Conservation (phyloP, 768 basidiomycete genomes). For the Russula ochroleuca region DNA sequence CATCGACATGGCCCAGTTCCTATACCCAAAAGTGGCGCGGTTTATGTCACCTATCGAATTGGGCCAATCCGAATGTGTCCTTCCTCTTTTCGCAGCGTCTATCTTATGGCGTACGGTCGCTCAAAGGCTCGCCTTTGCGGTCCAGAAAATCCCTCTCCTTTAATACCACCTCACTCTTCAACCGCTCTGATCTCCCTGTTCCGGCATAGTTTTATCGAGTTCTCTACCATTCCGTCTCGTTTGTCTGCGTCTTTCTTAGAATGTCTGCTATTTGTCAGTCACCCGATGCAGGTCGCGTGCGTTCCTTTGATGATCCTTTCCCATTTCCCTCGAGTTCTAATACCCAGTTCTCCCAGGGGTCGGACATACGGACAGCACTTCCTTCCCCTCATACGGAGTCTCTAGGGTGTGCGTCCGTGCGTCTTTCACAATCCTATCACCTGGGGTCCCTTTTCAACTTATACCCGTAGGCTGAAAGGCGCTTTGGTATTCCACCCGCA, state of each 20-base stretch:
- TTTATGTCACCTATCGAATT: slow-evolving; percentile 7
- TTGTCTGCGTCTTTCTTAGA: neutral
- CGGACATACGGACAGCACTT: neutral
- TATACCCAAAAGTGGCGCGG: neutral
- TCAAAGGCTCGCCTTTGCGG: slow-evolving; percentile 12
- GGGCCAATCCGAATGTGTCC: slow-evolving; percentile 3
- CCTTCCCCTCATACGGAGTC: neutral
- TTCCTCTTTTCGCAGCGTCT: slow-evolving; percentile 15
- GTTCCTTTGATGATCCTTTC: neutral
- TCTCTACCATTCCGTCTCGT: neutral
- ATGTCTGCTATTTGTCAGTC: slow-evolving; percentile 1
- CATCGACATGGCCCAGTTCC: neutral
- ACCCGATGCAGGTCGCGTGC: neutral
- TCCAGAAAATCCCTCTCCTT: neutral
- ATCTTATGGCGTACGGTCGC: slow-evolving; percentile 5
- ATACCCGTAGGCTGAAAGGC: slow-evolving; percentile 2
- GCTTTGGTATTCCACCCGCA: neutral
- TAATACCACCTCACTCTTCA: neutral
- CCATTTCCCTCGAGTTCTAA: neutral
- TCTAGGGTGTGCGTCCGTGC: neutral
- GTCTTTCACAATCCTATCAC: slow-evolving; percentile 4
- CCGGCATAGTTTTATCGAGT: neutral
- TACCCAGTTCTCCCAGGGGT: neutral
- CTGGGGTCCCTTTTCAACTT: neutral
- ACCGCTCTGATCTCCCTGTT: neutral